Base-by-base conservation (phyloP, 1,284 basidiomycete genomes). In the Filobasidium uniguttulatum region DNA sequence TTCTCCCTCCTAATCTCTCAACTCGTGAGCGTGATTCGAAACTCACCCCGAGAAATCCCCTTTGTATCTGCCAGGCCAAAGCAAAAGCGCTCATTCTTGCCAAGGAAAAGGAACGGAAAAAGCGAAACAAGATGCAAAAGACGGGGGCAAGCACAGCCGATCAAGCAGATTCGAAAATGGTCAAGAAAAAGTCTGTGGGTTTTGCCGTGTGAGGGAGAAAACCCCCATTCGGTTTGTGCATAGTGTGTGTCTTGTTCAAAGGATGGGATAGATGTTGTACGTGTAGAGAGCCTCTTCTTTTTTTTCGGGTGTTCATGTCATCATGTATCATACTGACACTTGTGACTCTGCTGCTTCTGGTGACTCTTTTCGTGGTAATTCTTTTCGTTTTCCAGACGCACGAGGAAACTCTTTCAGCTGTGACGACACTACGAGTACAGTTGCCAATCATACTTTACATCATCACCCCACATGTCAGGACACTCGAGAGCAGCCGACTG, bases 371-470 rank as follows among this genome's bases (percentile, higher is more conserved):
- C n/a, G n/a, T n/a, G n/a, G n/a, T n/a, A n/a, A n/a, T n/a, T n/a
- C n/a, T n/a, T n/a, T n/a, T n/a, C n/a, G n/a, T n/a, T n/a, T n/a
- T n/a, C n/a, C n/a, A n/a, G n/a, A n/a, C n/a, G n/a, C n/a, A n/a
- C n/a, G n/a, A n/a, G n/a, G n/a, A n/a, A n/a, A n/a, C n/a, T n/a
- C n/a, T n/a, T n/a, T n/a, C n/a, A n/a, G n/a, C n/a, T n/a, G n/a
- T n/a, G n/a, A n/a, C n/a, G n/a, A n/a, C n/a, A n/a, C 30, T 50
- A 57, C 19, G 47, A 34, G 48, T 59, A 62, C 33, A 65, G 17
- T 57, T 64, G 62, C 63, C 63, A 67, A 52, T 64, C 60, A 40
- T 57, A 65, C 49, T 50, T 29, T 2, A 59, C 53, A 8, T 28
- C 44, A 12, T 38, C 35, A 2, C 64, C 65, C 63, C 62, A 65